Conservation (phyloP, 2,329 filamentous ascomycete species). For the Phialophora verrucosa region DNA sequence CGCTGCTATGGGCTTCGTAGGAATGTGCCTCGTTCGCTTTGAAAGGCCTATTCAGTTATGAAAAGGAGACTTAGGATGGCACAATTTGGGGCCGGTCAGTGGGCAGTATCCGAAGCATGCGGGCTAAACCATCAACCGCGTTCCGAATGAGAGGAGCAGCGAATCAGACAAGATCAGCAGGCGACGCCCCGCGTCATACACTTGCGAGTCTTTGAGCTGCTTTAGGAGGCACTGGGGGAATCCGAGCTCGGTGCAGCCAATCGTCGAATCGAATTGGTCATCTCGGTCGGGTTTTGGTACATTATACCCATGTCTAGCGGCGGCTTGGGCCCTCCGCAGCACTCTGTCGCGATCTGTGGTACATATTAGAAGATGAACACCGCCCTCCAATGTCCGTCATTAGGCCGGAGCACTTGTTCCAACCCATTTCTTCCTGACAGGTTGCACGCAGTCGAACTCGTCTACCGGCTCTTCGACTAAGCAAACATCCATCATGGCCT, state of each 20-base stretch:
- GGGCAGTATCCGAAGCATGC: not conserved
- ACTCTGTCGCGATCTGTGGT: constrained; percentile 8
- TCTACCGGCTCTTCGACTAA: not conserved
- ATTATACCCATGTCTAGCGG: constrained; percentile 18
- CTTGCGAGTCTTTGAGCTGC: not conserved
- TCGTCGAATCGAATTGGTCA: constrained; percentile 2
- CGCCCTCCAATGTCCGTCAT: constrained; percentile 4
- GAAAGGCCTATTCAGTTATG: constrained; percentile 20
- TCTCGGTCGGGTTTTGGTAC: not conserved
- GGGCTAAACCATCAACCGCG: constrained; percentile 1
- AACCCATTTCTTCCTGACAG: not conserved
- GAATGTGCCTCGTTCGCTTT: constrained; percentile 27
- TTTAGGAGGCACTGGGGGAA: not conserved
- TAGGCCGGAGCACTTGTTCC: not conserved
- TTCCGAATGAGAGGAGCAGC: not conserved
- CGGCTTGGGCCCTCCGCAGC: constrained; percentile 10
- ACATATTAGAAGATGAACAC: not conserved
- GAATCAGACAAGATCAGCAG: not conserved
- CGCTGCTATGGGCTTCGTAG: constrained; percentile 9
- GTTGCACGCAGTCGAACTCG: not conserved
- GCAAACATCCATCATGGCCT: constrained; percentile 62
- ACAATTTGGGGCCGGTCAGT: not conserved
- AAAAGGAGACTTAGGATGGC: not conserved
- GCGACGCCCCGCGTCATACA: not conserved
- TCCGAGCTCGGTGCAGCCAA: not conserved